Conservation (phyloP, 1,139 yeast genomes). For the Geotrichum cucujoidarum region DNA sequence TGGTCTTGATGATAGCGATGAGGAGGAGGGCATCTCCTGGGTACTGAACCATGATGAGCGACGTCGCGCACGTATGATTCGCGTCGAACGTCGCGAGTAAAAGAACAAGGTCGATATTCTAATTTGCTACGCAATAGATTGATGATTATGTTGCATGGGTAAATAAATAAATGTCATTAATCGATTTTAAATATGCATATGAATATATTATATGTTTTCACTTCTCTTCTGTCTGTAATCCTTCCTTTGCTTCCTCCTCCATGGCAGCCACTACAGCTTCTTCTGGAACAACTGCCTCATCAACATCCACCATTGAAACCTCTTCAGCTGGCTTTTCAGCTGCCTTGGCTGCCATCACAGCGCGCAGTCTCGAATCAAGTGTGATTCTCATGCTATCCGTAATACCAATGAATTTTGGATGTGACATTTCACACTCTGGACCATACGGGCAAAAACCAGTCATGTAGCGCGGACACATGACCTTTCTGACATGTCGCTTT, state of each 20-base stretch:
- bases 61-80: conserved; percentile 43
- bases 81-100: conserved; percentile 38
- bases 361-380: conserved; percentile 27
- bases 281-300: conserved; percentile 15
- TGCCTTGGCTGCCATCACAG: conserved; percentile 12
- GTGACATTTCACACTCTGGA: conserved; percentile 40
- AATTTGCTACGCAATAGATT: no score
- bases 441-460: conserved; percentile 87
- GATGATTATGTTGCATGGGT: no score
- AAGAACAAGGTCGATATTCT: no score
- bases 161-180: conserved; percentile 7
- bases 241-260: neutral
- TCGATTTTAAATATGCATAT: neutral
- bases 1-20: conserved; percentile 81
- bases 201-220: neutral
- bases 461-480: conserved; percentile 74
- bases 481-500: conserved; percentile 73
- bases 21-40: conserved; percentile 65
- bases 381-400: conserved; percentile 39
- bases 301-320: conserved; percentile 15
- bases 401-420: conserved; percentile 41
- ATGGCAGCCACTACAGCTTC: conserved; percentile 11
- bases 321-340: conserved; percentile 6
- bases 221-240: neutral
- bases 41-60: conserved; percentile 74